Base-by-base conservation (phyloP, 1,284 basidiomycete species). In the Xanthoconium separans region DNA sequence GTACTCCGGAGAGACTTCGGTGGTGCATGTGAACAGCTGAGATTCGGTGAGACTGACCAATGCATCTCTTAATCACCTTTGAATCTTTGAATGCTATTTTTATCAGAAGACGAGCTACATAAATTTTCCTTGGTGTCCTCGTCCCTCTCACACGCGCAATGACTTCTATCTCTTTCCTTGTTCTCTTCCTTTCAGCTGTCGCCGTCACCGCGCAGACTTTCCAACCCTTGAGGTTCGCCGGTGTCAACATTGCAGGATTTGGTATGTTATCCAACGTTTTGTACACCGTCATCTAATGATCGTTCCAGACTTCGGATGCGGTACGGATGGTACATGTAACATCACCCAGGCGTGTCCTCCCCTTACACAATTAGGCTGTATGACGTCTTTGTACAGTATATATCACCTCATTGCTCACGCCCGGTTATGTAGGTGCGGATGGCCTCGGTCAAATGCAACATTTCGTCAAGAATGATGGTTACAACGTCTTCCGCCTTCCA, bases 381-480 rank as follows among this genome's bases (percentile, higher is more conserved):
- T 47, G 55, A 37, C 24, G 1, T 37, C 16, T 22, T 39, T 36
- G 7, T 34, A 11, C 20, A 6, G 29, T 4, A 16, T 9, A n/a
- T 37, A 36, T 20, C 15, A 10, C 6, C 18, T 20, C 1, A 1
- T 24, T 44, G 18, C 27, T 49, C 41, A 52, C n/a, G n/a, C 15
- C 27, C 16, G 22, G 27, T 7, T 7, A 8, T 42, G 5, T 43
- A 69, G 63, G 52, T 53, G 51, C 52, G 8, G 61, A 69, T 46
- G 65, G 64, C 18, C 40, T 54, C 9, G 72, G 74, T 22, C 80
- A 82, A 65, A 80, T 82, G 74, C 58, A 66, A 44, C 80, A 82
- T 60, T 82, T 82, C 56, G 70, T 75, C 49, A 54, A 73, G 3
- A 58, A 73, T 50, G 71, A 78, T 51, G 70, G 71, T 4, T 77